A percentile compares a stretch with the other conserved stretches of the same genome.
Evolutionary conservation across 345 rosid species (phyloP).

Genomic region (Gossypium mustelinum): DNA sequence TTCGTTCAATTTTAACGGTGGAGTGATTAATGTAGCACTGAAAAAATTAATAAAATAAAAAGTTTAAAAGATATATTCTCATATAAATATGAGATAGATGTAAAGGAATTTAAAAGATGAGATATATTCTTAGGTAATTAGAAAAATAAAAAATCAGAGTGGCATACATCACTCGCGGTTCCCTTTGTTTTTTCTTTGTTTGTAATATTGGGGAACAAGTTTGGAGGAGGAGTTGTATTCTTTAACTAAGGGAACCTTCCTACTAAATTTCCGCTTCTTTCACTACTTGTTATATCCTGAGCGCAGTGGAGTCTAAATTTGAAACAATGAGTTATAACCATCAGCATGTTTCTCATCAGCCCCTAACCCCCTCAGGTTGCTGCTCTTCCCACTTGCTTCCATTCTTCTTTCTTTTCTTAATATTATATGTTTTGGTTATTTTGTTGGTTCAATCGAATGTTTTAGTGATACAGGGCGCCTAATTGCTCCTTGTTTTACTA

Average conservation of each 20-base stretch:
- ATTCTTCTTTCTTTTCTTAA: not conserved
- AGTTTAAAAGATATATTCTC: too few relatives aligned
- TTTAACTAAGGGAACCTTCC: not conserved
- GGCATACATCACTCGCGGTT: not conserved
- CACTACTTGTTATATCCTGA: not conserved
- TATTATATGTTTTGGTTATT: not conserved
- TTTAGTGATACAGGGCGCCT: not conserved
- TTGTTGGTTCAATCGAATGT: not conserved
- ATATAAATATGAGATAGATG: too few relatives aligned
- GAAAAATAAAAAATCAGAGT: not conserved
- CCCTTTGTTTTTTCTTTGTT: not conserved
- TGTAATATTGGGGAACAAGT: not conserved
- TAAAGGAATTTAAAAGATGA: too few relatives aligned
- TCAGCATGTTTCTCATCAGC: constrained; percentile 20
- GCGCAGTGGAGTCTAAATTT: not conserved
- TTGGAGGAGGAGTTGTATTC: not conserved
- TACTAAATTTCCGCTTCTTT: not conserved
- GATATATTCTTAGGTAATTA: too few relatives aligned
- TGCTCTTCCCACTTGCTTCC: not conserved
- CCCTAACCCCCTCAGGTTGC: constrained; percentile 12
- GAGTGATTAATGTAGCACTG: too few relatives aligned
- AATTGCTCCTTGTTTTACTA: not conserved
- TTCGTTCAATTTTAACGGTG: rapidly evolving
- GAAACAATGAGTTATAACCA: constrained; percentile 29
- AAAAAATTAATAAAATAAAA: too few relatives aligned